These are phyloP conservation scores for Cyclotella atomus DNA, from an alignment of 108 stramenopile genomes.

Conservation along the genomic window DNA sequence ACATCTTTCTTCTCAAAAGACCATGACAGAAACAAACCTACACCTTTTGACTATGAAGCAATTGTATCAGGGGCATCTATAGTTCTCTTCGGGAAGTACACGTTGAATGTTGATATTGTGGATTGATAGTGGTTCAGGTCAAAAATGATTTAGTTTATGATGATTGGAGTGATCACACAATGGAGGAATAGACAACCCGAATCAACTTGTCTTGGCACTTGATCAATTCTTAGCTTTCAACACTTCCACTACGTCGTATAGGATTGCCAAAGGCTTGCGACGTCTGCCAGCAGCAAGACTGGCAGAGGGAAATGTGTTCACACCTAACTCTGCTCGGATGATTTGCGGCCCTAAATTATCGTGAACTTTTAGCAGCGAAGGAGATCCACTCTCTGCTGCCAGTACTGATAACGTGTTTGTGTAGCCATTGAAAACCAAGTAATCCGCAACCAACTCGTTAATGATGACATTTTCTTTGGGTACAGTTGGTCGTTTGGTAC, in stretches of 20 bases:
- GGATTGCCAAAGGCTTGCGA: constrained; percentile 8
- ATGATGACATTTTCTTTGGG: constrained; percentile 38
- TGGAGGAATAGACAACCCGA: not conserved
- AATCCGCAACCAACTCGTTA: constrained; percentile 39
- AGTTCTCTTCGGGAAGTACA: constrained; percentile 20
- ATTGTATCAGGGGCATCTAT: constrained; percentile 40
- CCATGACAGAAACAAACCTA: constrained; percentile 7
- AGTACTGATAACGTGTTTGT: constrained; percentile 24
- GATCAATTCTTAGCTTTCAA: constrained; percentile 18
- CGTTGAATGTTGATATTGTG: constrained; percentile 29
- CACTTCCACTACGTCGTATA: constrained; percentile 31
- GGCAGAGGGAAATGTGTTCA: constrained; percentile 1
- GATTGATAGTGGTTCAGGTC: constrained; percentile 48
- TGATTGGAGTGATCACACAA: constrained; percentile 31
- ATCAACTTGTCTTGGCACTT: not conserved
- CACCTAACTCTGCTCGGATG: constrained; percentile 27
- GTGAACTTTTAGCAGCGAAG: constrained; percentile 1
- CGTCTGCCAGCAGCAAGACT: not conserved
- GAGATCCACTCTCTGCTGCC: constrained; percentile 8
- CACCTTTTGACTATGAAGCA: constrained; percentile 43
- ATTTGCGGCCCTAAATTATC: constrained; percentile 8
- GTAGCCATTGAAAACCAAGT: constrained; percentile 31
- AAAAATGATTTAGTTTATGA: constrained; percentile 36
- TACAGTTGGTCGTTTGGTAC: not conserved
- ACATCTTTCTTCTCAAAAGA: constrained; percentile 16